Evolutionary conservation across 164 flowering plant species (phyloP), one percentile per base, ranked within the genome.

Genomic region (Paratinospora sagittata): DNA sequence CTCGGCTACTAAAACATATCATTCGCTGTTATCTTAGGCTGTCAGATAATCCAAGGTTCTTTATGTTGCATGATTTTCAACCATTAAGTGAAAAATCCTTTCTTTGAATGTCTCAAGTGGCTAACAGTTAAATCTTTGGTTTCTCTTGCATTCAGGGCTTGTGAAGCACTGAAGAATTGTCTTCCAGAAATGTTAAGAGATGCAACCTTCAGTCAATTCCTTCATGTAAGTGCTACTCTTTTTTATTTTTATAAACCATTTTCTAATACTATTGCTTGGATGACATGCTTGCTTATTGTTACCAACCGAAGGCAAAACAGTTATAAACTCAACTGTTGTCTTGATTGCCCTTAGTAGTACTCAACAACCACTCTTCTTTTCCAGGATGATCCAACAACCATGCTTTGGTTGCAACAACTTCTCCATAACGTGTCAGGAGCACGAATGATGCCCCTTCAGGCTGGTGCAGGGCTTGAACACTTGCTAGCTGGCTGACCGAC

Each of bases 21-120:
- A 86, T 95, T 63, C 88, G 91, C 61, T 95, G 98, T 76, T 95
- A 95, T 78, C 90, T 89, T 58, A 88, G 97, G 17, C 80, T 92
- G 66, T 87, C 98, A 6, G 96, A 90, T 62, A 86, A 95, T 71
- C 81, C 86, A 63, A 89, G 94, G 98, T 92, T 55, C 52, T 74
- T 73, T 70, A 23, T 36, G 52, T 17, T 34, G n/a, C 33, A 0
- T 70, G 49, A 60, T 36, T 68, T 52, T 21, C 43, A 33, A 36
- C 13, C 19, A 33, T 36, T 34, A 34, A 65, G 13, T 16, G 19
- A 17, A 36, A 6, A 1, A 3, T 30, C 34, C 3, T 43, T 36
- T 52, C 2, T 27, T 71, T 61, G 36, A 16, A 52, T 52, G 60
- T 52, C n/a, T 52, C 7, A 17, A 52, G 8, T n/a, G 0, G n/a